Conservation (phyloP, 106 monocot species). For the Chionographis japonica region DNA sequence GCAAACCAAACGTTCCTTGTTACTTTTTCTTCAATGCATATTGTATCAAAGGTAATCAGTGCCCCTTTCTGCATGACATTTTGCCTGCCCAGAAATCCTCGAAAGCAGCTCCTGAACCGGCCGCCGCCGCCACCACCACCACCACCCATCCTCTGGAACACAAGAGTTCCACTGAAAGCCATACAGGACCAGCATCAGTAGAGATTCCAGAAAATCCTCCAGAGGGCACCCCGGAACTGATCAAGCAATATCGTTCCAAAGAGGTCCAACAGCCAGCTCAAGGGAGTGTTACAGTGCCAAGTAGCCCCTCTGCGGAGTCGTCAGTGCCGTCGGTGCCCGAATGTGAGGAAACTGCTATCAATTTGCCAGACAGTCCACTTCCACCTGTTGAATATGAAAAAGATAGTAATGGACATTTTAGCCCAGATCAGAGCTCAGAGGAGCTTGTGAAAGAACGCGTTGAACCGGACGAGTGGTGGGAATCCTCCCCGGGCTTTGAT, state of each 20-base stretch:
- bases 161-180: conserved; percentile 22
- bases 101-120: neutral
- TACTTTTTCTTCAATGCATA: conserved; percentile 49
- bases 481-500: conserved; percentile 59
- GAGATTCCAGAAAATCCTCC: conserved; percentile 25
- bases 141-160: conserved; percentile 7
- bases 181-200: conserved; percentile 27
- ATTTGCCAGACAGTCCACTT: conserved; percentile 8
- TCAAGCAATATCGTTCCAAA: conserved; percentile 6
- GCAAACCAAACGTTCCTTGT: conserved; percentile 40
- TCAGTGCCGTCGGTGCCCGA: conserved; percentile 15
- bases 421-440: conserved; percentile 29
- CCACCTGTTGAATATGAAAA: conserved; percentile 7
- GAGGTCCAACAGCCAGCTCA: conserved; percentile 7
- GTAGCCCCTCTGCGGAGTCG: conserved; percentile 22
- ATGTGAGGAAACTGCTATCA: conserved; percentile 19
- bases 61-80: conserved; percentile 42
- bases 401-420: conserved; percentile 6
- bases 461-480: conserved; percentile 37
- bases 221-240: conserved; percentile 8
- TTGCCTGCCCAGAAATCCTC: conserved; percentile 9
- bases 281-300: conserved; percentile 6
- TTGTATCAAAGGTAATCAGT: conserved; percentile 53
- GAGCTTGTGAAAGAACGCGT: conserved; percentile 12
- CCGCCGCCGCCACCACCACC: conserved; percentile 3